Base-by-base conservation (phyloP, 345 rosid genomes). In the Streptanthus diversifolius region DNA sequence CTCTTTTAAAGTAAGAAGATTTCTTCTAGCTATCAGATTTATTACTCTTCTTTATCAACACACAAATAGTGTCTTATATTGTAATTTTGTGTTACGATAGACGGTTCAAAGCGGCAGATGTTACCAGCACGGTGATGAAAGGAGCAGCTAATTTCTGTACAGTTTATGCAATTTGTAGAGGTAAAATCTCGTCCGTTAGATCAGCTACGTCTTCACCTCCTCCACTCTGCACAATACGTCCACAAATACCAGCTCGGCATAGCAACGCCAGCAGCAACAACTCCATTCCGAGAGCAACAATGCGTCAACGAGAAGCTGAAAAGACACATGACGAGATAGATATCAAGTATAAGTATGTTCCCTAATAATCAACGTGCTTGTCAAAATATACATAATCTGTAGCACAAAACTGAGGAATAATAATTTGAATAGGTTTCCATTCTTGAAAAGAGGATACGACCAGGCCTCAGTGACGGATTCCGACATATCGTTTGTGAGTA, bases 61-160 rank as follows among this genome's bases (percentile, higher is more conserved):
- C 52, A 37, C n/a, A 11, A 8, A 39, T 6, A 12, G 1, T 19
- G 7, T 47, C 18, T 25, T 14, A 63, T 24, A 17, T 8, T 37
- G 35, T 68, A 9, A 59, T 57, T 1, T 30, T 69, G 55, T 53
- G 40, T 64, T 72, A 9, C 12, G 0, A 41, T 80, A 86, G 89
- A 72, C 85, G 87, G 80, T 87, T 93, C 79, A 87, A 80, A 79
- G 70, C 80, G 0, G 17, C 75, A 30, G 97, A 88, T 68, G 62
- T 90, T 35, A 83, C 98, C 0, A 77, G 80, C 43, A 71, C 56
- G 5, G 90, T 93, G 57, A 71, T 83, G 13, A 90, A 85, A 77
- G 82, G 57, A 40, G 90, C 85, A 37, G 93, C 96, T 1, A 89
- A 64, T 19, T 90, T 78, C 76, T 93, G 97, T 66, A 84, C 88